Base-by-base conservation (phyloP, 495 filamentous ascomycete genomes). In the Polyplosphaeria fusca region DNA sequence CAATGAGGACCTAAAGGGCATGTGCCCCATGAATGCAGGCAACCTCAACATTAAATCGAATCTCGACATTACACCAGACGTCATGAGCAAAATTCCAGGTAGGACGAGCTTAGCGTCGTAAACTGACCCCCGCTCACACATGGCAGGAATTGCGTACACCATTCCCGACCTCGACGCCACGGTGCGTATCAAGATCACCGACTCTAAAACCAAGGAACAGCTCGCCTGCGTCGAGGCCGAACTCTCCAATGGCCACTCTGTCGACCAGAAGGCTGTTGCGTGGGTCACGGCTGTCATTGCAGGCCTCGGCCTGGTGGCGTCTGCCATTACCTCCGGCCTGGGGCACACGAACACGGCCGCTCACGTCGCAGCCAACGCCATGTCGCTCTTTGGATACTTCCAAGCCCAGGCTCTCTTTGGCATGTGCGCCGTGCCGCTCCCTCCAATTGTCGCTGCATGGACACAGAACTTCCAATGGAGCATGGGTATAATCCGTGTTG, bases 391-490 rank as follows among this genome's bases (percentile, higher is more conserved):
- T 60, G 82, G 88, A 37, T 98, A 91, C 73, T 96, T 97, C 80
- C 93, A 98, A 70, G 85, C 88, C 12, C 93, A 96, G 69, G 91
- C 93, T n/a, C 91, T 98, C 71, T 77, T 96, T 60, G 93, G 91
- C 41, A 86, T 96, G 77, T 87, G 82, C 28, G 79, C 86, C 12
- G 84, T 96, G n/a, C 78, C 79, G 22, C 82, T 96, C 46, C 93
- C 93, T 2, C 93, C 93, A 0, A 87, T 95, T 44, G 93, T 95
- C 39, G 80, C 86, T 66, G 79, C 92, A 0, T 98, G 93, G 93
- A 96, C 92, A 0, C 92, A 97, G 76, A 93, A 97, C 67, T 96
- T 97, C 76, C 86, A 92, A 70, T 98, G 93, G 93, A 92, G 84
- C 69, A 94, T 98, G 89, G 93, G 93, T 64, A 91, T 98, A 66